phyloP scores from a whole-genome alignment of 352 stramenopile genomes.

The Pythium pyrilobum region DNA sequence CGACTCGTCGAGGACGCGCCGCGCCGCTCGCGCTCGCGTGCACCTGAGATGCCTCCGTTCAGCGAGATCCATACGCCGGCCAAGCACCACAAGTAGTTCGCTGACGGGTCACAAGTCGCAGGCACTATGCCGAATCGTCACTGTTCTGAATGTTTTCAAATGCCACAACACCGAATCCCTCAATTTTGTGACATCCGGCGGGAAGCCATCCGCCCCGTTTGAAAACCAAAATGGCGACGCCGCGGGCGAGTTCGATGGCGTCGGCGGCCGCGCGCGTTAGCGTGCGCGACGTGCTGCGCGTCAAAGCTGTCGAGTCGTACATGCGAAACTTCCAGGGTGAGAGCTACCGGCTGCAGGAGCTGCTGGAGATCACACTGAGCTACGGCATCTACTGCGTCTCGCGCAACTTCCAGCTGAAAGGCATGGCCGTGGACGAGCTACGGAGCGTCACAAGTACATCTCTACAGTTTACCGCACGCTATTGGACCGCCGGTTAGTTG shows the following conservation, averaged over 20 bases:
- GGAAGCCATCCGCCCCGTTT: not conserved
- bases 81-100: not conserved
- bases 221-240: conserved; percentile 5
- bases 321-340: conserved; percentile 64
- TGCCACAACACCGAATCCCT: conserved; percentile 9
- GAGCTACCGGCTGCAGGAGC: conserved; percentile 37
- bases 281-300: conserved; percentile 20
- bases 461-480: no score
- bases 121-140: conserved; percentile 8
- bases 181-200: no score
- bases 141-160: not conserved
- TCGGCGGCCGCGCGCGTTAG: conserved; percentile 10
- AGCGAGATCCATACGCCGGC: conserved; percentile 32
- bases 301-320: conserved; percentile 48
- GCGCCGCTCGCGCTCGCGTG: conserved; percentile 8
- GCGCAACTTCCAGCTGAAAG: conserved; percentile 58
- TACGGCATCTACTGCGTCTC: conserved; percentile 68
- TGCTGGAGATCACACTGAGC: conserved; percentile 65
- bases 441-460: conserved; percentile 42
- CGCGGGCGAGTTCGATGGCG: not conserved
- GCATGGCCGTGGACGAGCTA: conserved; percentile 55
- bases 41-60: conserved; percentile 34
- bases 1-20: conserved; percentile 26
- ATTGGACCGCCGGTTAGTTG: not conserved
- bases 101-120: conserved; percentile 5